Evolutionary conservation across 192 early-diverging fungal species (phyloP).

Genomic region (Radiomyces spectabilis): DNA sequence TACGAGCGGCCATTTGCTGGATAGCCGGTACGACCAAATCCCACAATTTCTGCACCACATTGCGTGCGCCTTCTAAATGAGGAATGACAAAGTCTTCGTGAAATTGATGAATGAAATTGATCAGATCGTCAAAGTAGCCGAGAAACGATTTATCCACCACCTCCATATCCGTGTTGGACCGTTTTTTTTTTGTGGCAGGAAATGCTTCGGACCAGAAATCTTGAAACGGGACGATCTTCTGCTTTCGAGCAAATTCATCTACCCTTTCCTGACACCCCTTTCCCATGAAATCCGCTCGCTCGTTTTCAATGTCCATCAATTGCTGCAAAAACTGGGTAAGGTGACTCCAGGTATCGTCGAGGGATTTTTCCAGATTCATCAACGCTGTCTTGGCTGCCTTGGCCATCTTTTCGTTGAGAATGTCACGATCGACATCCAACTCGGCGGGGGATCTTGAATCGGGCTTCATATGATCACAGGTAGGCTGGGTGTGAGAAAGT

Average conservation of each 20-base stretch:
- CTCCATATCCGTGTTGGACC: neutral
- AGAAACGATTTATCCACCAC: neutral
- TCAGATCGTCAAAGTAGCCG: neutral
- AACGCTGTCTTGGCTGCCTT: conserved; percentile 46
- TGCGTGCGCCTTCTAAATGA: neutral
- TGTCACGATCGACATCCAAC: conserved; percentile 58
- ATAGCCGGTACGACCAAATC: conserved; percentile 2
- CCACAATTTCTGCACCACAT: conserved; percentile 5
- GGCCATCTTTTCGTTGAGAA: conserved; percentile 59
- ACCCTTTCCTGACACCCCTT: conserved; percentile 8
- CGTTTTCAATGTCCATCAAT: conserved; percentile 8
- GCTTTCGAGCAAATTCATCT: conserved; percentile 12
- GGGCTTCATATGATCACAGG: conserved; percentile 62
- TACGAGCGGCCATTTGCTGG: conserved; percentile 8
- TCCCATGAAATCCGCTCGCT: conserved; percentile 16
- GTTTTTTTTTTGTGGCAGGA: conserved; percentile 1
- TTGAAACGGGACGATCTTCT: conserved; percentile 29
- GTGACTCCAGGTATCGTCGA: conserved; percentile 60
- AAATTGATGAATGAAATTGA: neutral
- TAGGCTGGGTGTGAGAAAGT: conserved; percentile 62
- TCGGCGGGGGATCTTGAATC: conserved; percentile 59
- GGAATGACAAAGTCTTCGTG: conserved; percentile 9
- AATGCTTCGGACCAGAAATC: conserved; percentile 38
- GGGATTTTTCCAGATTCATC: conserved; percentile 48
- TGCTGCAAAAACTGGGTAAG: conserved; percentile 26